phyloP scores from a whole-genome alignment of 2,329 filamentous ascomycete genomes.

The Blastomyces parvus region DNA sequence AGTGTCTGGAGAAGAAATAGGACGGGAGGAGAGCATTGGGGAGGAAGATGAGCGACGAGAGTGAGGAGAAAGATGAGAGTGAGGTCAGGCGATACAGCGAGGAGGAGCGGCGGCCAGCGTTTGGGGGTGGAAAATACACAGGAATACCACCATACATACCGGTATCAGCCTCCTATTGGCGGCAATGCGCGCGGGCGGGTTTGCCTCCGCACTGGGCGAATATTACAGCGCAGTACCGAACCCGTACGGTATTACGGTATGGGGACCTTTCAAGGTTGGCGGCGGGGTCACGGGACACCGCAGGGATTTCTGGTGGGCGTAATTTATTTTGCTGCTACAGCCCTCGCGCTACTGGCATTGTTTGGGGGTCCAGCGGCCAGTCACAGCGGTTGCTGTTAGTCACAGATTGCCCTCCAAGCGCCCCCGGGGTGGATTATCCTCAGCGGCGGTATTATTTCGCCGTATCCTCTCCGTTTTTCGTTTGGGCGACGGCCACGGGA shows the following conservation, averaged over 20 bases:
- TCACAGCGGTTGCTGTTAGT: slow-evolving; percentile 14
- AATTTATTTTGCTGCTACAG: slow-evolving; percentile 17
- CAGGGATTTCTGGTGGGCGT: slow-evolving; percentile 26
- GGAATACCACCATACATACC: neutral
- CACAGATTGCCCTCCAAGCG: slow-evolving; percentile 4
- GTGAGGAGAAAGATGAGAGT: neutral
- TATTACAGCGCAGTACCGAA: neutral
- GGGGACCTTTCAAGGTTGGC: no score
- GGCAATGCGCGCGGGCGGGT: neutral
- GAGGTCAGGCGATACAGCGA: neutral
- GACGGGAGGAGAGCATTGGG: slow-evolving; percentile 18
- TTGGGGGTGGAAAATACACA: neutral
- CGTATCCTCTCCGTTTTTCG: neutral
- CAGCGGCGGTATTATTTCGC: neutral
- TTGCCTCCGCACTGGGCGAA: neutral
- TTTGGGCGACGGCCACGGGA: neutral
- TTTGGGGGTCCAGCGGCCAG: slow-evolving; percentile 10
- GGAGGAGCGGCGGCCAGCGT: neutral
- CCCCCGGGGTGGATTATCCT: slow-evolving; percentile 3
- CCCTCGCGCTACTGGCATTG: neutral
- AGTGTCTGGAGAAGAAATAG: neutral
- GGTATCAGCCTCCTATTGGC: neutral
- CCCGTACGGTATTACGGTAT: neutral
- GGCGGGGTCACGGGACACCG: slow-evolving; percentile 1
- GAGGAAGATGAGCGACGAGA: neutral